Evolutionary conservation across 768 basidiomycete species (phyloP), one percentile per base, ranked within the genome.

Genomic region (Lepiota subincarnata): DNA sequence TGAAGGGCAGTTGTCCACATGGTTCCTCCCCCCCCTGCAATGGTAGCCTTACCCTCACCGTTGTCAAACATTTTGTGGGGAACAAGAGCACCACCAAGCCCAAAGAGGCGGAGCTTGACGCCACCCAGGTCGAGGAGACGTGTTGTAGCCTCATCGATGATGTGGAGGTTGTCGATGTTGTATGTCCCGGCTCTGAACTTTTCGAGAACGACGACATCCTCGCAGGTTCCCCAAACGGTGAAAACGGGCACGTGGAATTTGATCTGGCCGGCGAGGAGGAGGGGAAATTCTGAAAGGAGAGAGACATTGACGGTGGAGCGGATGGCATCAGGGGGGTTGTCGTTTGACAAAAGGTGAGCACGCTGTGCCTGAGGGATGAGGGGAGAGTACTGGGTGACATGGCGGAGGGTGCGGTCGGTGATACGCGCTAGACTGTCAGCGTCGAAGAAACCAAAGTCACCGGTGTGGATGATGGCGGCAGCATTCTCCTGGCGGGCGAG

Each of bases 1-100:
- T 99, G 97, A 20, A 99, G 80, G 4, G 92, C 90, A 0, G 96
- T 98, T 0, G 92, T 91, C 97, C 97, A 99, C 87, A 98, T 96
- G 16, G 95, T 98, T 26, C 97, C 97, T 63, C 92, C 89, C 1
- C 94, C 97, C 34, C 97, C 97, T 0, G 97, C 96, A 58, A 99
- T 97, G n/a, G 96, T 98, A 10, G 92, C 95, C 41, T 75, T 84
- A 2, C 95, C 96, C 44, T 96, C 92, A 0, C 96, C 91, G 58
- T 93, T 93, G 71, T 92, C 89, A 62, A 95, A 93, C 77, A 93
- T 81, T 69, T 98, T 98, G 76, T 98, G 94, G 38, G 86, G 83
- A 5, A 97, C 93, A 38, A 98, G 81, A 2, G 95, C 95, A 49
- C 97, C 97, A 7, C 97, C 97, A 22, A 99, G 78, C 37, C 96